Evolutionary conservation across 768 basidiomycete genomes (phyloP), one percentile per base, ranked within the genome.

Genomic region (Leccinellum rugosiceps): DNA sequence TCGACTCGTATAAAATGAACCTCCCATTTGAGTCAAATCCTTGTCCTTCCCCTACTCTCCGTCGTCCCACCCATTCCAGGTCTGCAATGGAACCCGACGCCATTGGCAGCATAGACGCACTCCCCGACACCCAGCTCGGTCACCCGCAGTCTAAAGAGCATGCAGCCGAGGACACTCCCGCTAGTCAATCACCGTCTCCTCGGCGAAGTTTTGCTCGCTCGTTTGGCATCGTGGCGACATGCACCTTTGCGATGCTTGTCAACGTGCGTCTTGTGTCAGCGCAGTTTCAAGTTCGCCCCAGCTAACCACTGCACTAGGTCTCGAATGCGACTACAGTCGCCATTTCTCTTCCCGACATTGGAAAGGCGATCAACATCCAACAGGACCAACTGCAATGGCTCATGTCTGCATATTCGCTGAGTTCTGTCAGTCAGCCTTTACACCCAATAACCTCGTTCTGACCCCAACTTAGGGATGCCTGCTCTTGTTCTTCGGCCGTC

Each of bases 331-430:
- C 82, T 2, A 70, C 82, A 0, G 75, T 82, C 0, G 69, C 80
- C 0, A 82, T 85, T 43, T 72, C 82, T 1, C 70, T 25, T 25
- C 25, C 25, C 25, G 25, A 25, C 25, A 25, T 25, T 25, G 25
- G 25, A 25, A 25, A 25, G 7, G 79, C 79, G 17, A 72, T 88
- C 48, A 32, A 75, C 21, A 78, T 87, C 6, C 65, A 72, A 25
- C 76, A 85, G 50, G 71, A 77, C 28, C 73, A 80, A 31, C 74
- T 89, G 2, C 83, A 89, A 54, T 90, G 88, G 88, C 72, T 88
- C 17, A 63, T 80, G 7, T 85, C 85, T 25, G 86, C 85, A 0
- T 90, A 85, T 64, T 74, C 88, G 1, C 69, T 90, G 56, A 87
- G 82, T 64, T 85, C 84, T 13, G 87, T 88, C 17, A n/a, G 77